Evolutionary conservation across 805 yeast genomes (phyloP).

Genomic region (Crinitomyces ghanaensis): DNA sequence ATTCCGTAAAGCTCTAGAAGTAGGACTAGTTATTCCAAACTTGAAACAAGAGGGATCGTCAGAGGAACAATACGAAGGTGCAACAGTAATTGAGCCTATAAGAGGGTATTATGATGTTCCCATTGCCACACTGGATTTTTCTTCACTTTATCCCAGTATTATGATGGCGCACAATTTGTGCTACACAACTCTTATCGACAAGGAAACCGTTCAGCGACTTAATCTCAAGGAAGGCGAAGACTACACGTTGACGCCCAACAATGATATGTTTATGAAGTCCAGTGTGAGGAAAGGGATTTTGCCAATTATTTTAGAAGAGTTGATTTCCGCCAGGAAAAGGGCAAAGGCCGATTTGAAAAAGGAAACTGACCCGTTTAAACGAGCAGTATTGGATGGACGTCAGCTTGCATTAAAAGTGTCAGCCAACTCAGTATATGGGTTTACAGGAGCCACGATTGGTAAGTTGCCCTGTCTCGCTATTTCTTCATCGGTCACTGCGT

Average conservation of each 20-base stretch:
- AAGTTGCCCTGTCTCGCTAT: constrained; percentile 93
- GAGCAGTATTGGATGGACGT: constrained; percentile 92
- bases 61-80: constrained; percentile 96
- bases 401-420: constrained; percentile 93
- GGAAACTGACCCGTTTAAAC: constrained; percentile 88
- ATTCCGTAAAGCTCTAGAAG: constrained; percentile 81
- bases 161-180: constrained; percentile 99
- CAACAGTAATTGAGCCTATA: constrained; percentile 93
- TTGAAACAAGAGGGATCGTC: constrained; percentile 65
- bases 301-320: constrained; percentile 84
- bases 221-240: constrained; percentile 59
- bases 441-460: constrained; percentile 98
- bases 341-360: constrained; percentile 85
- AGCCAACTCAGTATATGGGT: constrained; percentile 97
- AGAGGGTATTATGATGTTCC: constrained; percentile 97
- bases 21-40: constrained; percentile 84
- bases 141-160: constrained; percentile 92
- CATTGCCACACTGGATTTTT: constrained; percentile 95
- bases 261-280: constrained; percentile 75
- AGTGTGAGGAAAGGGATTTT: constrained; percentile 67
- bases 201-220: constrained; percentile 53
- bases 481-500: constrained; percentile 90
- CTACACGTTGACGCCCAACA: constrained; percentile 80
- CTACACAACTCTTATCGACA: constrained; percentile 76
- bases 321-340: constrained; percentile 80